Base-by-base conservation (phyloP, 1,139 yeast species). In the Scheffersomyces cryptocercus region DNA sequence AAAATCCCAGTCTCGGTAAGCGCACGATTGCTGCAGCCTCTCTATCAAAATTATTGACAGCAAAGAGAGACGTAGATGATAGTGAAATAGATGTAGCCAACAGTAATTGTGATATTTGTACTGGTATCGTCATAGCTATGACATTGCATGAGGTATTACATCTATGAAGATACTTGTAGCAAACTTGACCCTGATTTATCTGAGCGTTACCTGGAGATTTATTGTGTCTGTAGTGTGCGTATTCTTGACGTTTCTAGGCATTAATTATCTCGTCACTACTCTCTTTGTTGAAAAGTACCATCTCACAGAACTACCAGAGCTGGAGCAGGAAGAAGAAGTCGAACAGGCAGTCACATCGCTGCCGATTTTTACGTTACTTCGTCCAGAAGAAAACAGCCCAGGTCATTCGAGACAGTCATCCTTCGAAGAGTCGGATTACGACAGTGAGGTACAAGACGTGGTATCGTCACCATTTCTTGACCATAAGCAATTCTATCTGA, bases 401-500 rank as follows among this genome's bases (percentile, higher is more conserved):
- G 35, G 35, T 11, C 35, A 31, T 31, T 31, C 35, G 12, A 31
- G 35, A 31, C 35, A 31, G n/a, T 14, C 35, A 14, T 31, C 35
- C 14, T 15, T 13, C 7, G 35, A 31, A 11, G 35, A 31, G 26
- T 31, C 35, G 11, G 43, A 36, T 13, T 32, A 28, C 37, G 43
- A 36, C 12, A 46, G 42, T 28, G 54, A 47, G 29, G 46, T 34
- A 11, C 36, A 39, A 15, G 56, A 51, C 38, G 36, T 35, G 4
- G 24, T 50, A 14, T 14, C 35, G 15, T 31, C 35, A 4, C 20
- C 35, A 20, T 31, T 49, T n/a, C 48, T 59, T 32, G 58, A 59
- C 40, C 62, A 50, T 33, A 53, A 45, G 29, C 55, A 53, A 24
- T 68, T 72, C 51, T 73, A 72, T 54, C 59, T 61, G 42, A 66